Evolutionary conservation across 208 protist species (phyloP), one percentile per base, ranked within the genome.

Genomic region (Naegleria lovaniensis): DNA sequence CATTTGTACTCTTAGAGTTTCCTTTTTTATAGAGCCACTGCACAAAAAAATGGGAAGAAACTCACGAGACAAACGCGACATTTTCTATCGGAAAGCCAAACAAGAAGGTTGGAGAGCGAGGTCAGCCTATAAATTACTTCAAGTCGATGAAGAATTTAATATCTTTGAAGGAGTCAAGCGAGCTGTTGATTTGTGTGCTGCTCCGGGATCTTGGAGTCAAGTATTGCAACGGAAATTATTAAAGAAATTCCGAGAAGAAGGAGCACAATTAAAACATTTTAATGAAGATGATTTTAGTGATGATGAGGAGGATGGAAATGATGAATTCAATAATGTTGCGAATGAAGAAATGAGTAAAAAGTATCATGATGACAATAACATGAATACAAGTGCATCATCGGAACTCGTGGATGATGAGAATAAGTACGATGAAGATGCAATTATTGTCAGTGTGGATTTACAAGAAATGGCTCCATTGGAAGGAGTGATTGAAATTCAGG

Each of bases 51-150:
- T 48, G 43, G 43, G 43, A 48, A 48, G 43, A 48, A 48, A 48
- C 43, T 48, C 43, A 38, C 99, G 99, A 92, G 98, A 99, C 92
- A 99, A 99, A 94, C 94, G 98, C 41, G 99, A 99, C 92, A 98
- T 99, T 25, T 99, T 98, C 94, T 99, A 99, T 95, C 97, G 99
- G 91, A 98, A 99, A 86, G 99, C 99, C 11, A 99, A 99, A 93
- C 98, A 99, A 93, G 97, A 99, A 89, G 98, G 98, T 79, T 99
- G 96, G 92, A 95, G 99, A 25, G 99, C 99, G 6, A 95, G 99
- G 51, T 99, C 97, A 84, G 99, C 99, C 11, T 99, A 99, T 95
- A 99, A 99, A 93, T 95, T 99, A 9, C 95, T 99, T 0, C 98
- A 99, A 92, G 95, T 99, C 11, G 97, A 99, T 91, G 97, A 99